Conservation (phyloP, 768 basidiomycete genomes). For the Daedaleopsis sinensis region DNA sequence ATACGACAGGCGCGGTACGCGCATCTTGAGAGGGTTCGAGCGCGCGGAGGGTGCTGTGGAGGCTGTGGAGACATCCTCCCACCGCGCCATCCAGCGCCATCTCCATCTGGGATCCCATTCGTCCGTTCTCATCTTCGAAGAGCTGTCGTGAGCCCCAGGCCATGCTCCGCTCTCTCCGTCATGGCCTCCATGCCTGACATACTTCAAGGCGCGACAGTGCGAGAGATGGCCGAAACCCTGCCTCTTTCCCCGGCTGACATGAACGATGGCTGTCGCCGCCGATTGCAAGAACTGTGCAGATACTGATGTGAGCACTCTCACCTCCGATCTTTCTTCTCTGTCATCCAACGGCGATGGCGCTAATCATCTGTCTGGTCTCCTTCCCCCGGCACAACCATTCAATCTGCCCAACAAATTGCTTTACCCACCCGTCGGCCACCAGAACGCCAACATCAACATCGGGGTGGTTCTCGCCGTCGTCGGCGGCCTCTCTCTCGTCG, state of each 20-base stretch:
- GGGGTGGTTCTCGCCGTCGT: slow-evolving; percentile 12
- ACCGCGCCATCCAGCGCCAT: background rate
- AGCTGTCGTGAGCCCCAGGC: too few species aligned
- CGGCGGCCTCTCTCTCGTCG: slow-evolving; percentile 11
- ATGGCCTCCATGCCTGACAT: background rate
- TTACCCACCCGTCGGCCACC: background rate
- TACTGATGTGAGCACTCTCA: slow-evolving; percentile 1
- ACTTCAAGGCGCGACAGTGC: background rate
- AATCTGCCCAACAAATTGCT: background rate
- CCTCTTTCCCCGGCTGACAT: background rate
- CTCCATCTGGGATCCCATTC: too few species aligned
- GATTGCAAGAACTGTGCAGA: slow-evolving; percentile 10
- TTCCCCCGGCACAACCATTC: background rate
- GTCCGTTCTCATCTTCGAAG: too few species aligned
- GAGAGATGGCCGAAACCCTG: background rate
- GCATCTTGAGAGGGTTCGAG: too few species aligned
- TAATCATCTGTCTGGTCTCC: slow-evolving; percentile 9
- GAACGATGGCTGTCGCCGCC: slow-evolving; percentile 1
- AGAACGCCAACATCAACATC: slow-evolving; percentile 6
- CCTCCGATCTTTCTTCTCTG: background rate
- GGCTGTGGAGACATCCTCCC: background rate
- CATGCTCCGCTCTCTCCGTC: background rate
- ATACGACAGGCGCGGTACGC: too few species aligned
- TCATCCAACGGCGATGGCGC: slow-evolving; percentile 6
- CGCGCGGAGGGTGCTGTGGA: background rate